Evolutionary conservation across 2,329 filamentous ascomycete species (phyloP).

Genomic region (Penicillium expansum): DNA sequence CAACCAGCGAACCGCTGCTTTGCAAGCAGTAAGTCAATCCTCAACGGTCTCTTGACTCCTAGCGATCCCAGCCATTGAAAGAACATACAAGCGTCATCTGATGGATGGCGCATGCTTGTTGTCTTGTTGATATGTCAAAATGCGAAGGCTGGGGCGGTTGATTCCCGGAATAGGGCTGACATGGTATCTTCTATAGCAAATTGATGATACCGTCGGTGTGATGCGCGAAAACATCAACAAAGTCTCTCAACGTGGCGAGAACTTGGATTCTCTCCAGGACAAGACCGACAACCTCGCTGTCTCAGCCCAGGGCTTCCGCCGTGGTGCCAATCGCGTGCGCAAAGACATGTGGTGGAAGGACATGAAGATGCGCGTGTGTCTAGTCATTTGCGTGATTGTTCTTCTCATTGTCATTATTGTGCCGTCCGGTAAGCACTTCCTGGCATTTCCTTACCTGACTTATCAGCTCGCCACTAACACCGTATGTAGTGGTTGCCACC

Average conservation of each 20-base stretch:
- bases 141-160: neutral
- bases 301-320: constrained; percentile 91
- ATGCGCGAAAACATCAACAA: constrained; percentile 99
- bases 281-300: constrained; percentile 90
- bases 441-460: neutral
- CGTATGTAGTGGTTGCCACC: constrained; percentile 43
- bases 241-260: constrained; percentile 87
- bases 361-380: constrained; percentile 99
- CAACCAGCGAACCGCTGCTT: constrained; percentile 66
- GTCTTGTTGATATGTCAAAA: neutral
- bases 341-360: constrained; percentile 99
- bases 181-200: constrained; percentile 66
- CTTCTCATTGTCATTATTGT: constrained; percentile 92
- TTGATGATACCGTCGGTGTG: constrained; percentile 89
- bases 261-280: constrained; percentile 82
- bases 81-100: neutral
- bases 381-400: constrained; percentile 86
- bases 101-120: neutral
- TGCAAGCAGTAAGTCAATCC: constrained; percentile 74
- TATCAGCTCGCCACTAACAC: constrained; percentile 15
- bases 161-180: constrained; percentile 20
- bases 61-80: neutral
- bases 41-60: constrained; percentile 9
- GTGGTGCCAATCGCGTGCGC: constrained; percentile 91
- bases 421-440: constrained; percentile 64